A percentile compares a stretch with the other conserved stretches of the same genome.
phyloP scores from a whole-genome alignment of 345 rosid species.

The Noccaea caerulescens region DNA sequence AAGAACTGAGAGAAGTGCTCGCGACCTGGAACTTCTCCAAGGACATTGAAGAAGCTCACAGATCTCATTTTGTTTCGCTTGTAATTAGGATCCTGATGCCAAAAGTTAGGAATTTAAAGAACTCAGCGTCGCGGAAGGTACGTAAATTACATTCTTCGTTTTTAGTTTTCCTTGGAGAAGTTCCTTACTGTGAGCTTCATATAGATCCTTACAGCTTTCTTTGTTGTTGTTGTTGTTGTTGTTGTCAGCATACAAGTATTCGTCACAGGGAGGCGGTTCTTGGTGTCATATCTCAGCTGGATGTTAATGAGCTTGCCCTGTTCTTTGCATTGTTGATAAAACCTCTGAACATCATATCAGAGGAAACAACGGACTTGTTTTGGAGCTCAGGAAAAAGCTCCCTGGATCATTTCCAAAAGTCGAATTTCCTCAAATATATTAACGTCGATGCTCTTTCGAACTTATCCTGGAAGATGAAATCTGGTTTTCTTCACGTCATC shows the following conservation, averaged over 20 bases:
- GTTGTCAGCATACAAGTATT: slow-evolving; percentile 61
- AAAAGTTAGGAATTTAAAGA: slow-evolving; percentile 76
- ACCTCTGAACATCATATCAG: slow-evolving; percentile 60
- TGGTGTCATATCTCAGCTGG: slow-evolving; percentile 68
- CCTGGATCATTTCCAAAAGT: slow-evolving; percentile 47
- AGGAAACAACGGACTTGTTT: slow-evolving; percentile 49
- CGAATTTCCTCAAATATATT: slow-evolving; percentile 53
- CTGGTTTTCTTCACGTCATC: slow-evolving; percentile 77
- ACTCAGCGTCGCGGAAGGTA: slow-evolving; percentile 80
- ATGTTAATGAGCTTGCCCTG: slow-evolving; percentile 66
- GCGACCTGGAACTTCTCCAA: slow-evolving; percentile 75
- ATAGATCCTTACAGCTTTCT: not conserved
- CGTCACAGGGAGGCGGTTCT: slow-evolving; percentile 75
- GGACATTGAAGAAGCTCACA: slow-evolving; percentile 70
- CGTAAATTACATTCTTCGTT: slow-evolving; percentile 13
- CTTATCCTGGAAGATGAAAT: slow-evolving; percentile 63
- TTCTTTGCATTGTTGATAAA: slow-evolving; percentile 74
- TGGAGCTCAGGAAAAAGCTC: slow-evolving; percentile 46
- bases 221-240: not conserved
- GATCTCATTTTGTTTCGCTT: slow-evolving; percentile 63
- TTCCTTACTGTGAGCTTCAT: too few species aligned
- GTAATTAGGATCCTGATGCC: slow-evolving; percentile 69
- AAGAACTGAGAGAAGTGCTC: slow-evolving; percentile 69
- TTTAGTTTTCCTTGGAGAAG: not conserved
- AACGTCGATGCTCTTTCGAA: slow-evolving; percentile 53